Base-by-base conservation (phyloP, 441 rosid species). In the Theobroma grandiflorum region DNA sequence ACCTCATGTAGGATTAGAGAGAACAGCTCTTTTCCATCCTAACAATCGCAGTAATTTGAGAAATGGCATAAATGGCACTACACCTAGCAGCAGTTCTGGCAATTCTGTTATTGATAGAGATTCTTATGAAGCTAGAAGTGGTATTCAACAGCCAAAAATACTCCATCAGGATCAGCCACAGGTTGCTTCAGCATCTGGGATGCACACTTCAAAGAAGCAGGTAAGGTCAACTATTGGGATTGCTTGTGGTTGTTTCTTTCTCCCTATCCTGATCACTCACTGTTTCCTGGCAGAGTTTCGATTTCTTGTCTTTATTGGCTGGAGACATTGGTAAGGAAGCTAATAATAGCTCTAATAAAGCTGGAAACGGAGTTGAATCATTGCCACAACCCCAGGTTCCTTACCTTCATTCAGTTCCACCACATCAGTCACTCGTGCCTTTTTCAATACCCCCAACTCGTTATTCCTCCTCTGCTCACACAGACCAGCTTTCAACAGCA, bases 261-360 rank as follows among this genome's bases (percentile, higher is more conserved):
- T 67, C 74, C 45, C 5, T 78, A 20, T n/a, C 42, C 84, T 71
- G 79, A 80, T 78, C 49, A 14, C 58, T 57, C 52, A 59, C 61
- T 82, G 71, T 74, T 80, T 74, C 72, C 79, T 49, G 40, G 83
- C 90, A 96, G 99, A 80, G 84, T 82, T 91, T 84, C 75, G 84
- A 93, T 82, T 96, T 96, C 88, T 78, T 94, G 80, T 89, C 97
- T 80, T 79, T 93, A 66, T 85, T 92, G 10, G 38, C 85, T 78
- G 92, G 90, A 72, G 80, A 80, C 49, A 71, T 74, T 22, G 78
- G 62, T 42, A 53, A 67, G 45, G 88, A 89, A 71, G 75, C 79
- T 68, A 79, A 78, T 18, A 71, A 65, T 12, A 43, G 84, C 66
- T 71, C 35, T 16, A 68, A 58, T 66, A 83, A 82, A 82, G 57